Conservation (phyloP, 208 protist species). For the Porcisia hertigi region DNA sequence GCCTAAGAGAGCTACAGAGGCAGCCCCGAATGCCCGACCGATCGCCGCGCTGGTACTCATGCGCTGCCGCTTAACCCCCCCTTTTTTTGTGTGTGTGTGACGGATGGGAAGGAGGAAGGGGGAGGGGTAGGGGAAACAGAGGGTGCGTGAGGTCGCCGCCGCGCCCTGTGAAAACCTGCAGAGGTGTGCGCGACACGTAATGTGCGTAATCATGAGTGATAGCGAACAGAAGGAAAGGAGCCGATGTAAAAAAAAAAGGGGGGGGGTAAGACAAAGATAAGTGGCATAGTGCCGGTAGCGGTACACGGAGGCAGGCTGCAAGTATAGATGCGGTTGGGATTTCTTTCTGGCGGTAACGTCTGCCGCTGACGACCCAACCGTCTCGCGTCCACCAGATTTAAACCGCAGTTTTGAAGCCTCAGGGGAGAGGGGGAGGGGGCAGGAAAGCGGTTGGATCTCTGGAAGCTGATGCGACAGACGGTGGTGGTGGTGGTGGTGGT, state of each 20-base stretch:
- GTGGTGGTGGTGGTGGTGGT: no score
- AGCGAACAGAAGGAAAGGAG: no score
- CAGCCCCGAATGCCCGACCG: conserved; percentile 24
- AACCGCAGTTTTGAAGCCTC: not conserved
- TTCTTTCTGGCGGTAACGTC: no score
- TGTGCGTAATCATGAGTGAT: not conserved
- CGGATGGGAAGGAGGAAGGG: not conserved
- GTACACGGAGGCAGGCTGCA: no score
- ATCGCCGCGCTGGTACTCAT: conserved; percentile 25
- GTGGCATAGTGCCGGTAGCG: no score
- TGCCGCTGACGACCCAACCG: no score
- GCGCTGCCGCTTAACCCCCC: not conserved
- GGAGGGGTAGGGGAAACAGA: not conserved
- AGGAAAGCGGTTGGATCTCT: not conserved
- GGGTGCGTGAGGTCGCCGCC: not conserved
- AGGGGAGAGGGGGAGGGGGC: not conserved
- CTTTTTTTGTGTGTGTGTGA: not conserved
- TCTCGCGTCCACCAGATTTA: no score
- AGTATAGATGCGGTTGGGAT: no score
- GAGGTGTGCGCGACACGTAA: not conserved
- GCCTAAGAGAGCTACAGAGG: conserved; percentile 26
- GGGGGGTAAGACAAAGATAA: no score
- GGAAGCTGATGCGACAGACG: no score
- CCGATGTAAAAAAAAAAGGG: no score
- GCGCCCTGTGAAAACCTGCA: not conserved